Evolutionary conservation across 257 asterid species (phyloP).

Genomic region (Solanum medicagineum): DNA sequence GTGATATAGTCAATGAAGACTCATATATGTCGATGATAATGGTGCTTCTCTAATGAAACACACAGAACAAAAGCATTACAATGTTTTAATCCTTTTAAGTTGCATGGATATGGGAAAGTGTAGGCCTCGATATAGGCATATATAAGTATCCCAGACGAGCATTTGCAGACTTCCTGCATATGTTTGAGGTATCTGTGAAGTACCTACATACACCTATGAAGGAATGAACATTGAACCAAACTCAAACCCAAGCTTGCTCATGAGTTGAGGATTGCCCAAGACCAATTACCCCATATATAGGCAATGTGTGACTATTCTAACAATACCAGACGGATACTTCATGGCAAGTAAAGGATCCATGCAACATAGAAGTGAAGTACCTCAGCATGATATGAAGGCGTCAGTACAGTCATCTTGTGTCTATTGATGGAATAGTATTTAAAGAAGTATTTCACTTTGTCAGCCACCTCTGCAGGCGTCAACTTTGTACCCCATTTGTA

Average conservation of each 20-base stretch:
- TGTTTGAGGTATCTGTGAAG: not conserved
- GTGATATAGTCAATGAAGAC: not conserved
- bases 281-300: not conserved
- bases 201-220: not conserved
- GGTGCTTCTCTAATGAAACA: not conserved
- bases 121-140: not conserved
- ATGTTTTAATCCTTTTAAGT: not conserved
- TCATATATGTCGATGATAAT: not conserved
- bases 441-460: conserved; percentile 85
- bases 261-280: not conserved
- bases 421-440: conserved; percentile 85
- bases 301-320: not conserved
- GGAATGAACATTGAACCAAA: not conserved
- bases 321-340: not conserved
- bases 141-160: not conserved
- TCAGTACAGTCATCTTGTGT: conserved; percentile 88
- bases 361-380: conserved; percentile 17
- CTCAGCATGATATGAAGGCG: conserved; percentile 95
- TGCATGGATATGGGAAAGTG: not conserved
- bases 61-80: not conserved
- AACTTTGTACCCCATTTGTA: conserved; percentile 76
- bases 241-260: not conserved
- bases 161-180: not conserved
- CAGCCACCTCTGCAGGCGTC: conserved; percentile 69
- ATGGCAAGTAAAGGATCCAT: not conserved